Evolutionary conservation across 2,329 filamentous ascomycete genomes (phyloP), one percentile per base, ranked within the genome.

Genomic region (Phaeophleospora eucalypticola): DNA sequence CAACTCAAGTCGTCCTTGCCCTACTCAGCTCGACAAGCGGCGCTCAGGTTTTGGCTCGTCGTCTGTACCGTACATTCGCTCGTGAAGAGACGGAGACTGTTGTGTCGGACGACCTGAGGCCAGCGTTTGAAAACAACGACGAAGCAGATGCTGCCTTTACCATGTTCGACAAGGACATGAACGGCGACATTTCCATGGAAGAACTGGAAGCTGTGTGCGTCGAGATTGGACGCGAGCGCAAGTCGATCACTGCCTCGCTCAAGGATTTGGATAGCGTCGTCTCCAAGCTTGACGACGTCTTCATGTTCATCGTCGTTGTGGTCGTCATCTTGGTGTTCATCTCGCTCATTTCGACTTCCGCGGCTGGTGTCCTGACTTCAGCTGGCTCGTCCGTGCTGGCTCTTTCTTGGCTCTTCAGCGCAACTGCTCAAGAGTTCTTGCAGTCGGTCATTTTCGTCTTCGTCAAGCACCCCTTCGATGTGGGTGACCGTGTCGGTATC

Each of bases 241-340:
- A 96, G 67, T 89, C 89, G 6, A 96, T 97, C 58, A 91, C 89
- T 0, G 91, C 90, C 1, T 95, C 90, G 0, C 75, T 97, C 49
- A 96, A 96, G 69, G 91, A 97, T 70, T 74, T 97, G 10, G 91
- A 97, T 68, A 94, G 88, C 0, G 91, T 97, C 14, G 89, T 96
- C 39, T 80, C 83, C 54, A 95, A 94, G 68, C 81, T 97, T 2
- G 89, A 95, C 67, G 80, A 86, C 57, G 87, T 96, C 8, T 88
- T 97, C 62, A 77, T 94, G 65, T 89, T 95, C 70, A 81, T 96
- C 61, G 89, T 95, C 33, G 59, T 84, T 45, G 72, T 95, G 59
- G 85, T 96, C 55, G 81, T 86, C 3, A 70, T 95, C 48, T 79
- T 97, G 42, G 86, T 97, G 43, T 89, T 97, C 64, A 78, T 96